Percentiles rank a stretch among this genome's conserved stretches.
Evolutionary conservation across 768 basidiomycete species (phyloP).

Genomic region (Lentinula sp.): DNA sequence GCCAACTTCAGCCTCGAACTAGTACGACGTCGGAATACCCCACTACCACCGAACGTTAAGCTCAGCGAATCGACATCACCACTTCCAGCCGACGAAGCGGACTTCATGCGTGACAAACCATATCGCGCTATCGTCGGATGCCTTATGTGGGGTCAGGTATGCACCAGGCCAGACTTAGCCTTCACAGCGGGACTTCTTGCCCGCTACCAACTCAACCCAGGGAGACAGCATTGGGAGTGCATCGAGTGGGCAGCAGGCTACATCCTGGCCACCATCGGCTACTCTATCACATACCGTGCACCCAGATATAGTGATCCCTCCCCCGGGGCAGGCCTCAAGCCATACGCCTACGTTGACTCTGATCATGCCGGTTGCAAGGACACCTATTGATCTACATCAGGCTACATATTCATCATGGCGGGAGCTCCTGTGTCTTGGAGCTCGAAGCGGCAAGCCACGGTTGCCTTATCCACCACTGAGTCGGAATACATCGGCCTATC

Average conservation of each 20-base stretch:
- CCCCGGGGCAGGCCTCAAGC: not conserved
- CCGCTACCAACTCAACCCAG: not conserved
- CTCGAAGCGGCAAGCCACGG: too few species aligned
- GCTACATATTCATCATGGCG: slow-evolving; percentile 24
- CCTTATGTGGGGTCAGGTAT: not conserved
- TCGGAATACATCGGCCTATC: slow-evolving; percentile 14
- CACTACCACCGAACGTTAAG: not conserved
- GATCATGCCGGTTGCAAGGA: slow-evolving; percentile 10
- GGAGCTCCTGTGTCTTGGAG: slow-evolving; percentile 27
- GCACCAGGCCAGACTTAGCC: not conserved
- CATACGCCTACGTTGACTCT: slow-evolving; percentile 9
- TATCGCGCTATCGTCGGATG: not conserved
- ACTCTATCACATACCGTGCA: not conserved
- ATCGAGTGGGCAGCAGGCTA: not conserved
- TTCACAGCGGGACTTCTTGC: not conserved
- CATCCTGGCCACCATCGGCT: not conserved
- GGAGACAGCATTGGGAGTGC: not conserved
- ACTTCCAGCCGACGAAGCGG: not conserved
- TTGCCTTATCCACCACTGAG: too few species aligned
- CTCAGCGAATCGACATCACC: not conserved
- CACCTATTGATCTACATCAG: slow-evolving; percentile 23
- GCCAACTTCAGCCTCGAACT: not conserved
- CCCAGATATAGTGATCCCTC: not conserved
- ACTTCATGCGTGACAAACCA: not conserved
- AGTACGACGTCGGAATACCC: not conserved